Base-by-base conservation (phyloP, 2,329 filamentous ascomycete species). In the Leptoxyphium fumago region DNA sequence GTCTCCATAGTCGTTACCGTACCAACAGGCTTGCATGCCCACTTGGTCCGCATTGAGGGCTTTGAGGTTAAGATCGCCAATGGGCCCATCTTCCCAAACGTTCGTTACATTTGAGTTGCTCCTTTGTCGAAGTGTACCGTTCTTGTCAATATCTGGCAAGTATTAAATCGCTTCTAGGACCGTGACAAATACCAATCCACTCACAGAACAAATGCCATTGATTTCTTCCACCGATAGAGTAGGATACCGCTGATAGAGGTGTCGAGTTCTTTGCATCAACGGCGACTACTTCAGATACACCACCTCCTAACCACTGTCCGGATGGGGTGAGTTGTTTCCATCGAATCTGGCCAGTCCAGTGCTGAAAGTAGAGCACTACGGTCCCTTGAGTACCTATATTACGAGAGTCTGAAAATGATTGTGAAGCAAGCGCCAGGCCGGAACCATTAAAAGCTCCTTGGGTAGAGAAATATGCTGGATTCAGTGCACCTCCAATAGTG, bases 381-480 rank as follows among this genome's bases (percentile, higher is more conserved):
- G 58, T 58, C 2, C 64, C 63, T 29, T 61, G 60, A 10, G 59
- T 58, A 5, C 58, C 54, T 7, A 53, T 52, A 26, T 57, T 26
- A 9, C 53, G 43, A 17, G 50, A 40, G 2, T 43, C 41, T 5
- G 50, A 61, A 53, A 65, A 67, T 0, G 64, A 67, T 38, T 67
- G 64, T 6, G 62, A 62, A 14, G 67, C 66, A 9, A 69, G 45
- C 1, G 66, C 67, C 34, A 70, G 64, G 10, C 67, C 67, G 11
- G 64, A 64, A n/a, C 67, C 67, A 45, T 70, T 69, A 55, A 67
- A 68, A 5, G 65, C 65, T 15, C 67, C 67, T 28, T 58, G 54
- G 9, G 50, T 61, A 7, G 64, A 64, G 39, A 64, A 57, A 45
- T 65, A 67, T 0, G 56, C 45, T 1, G 61, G 53, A 40, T 62